Conservation (phyloP, 345 rosid species). For the Microthlaspi erraticum region DNA sequence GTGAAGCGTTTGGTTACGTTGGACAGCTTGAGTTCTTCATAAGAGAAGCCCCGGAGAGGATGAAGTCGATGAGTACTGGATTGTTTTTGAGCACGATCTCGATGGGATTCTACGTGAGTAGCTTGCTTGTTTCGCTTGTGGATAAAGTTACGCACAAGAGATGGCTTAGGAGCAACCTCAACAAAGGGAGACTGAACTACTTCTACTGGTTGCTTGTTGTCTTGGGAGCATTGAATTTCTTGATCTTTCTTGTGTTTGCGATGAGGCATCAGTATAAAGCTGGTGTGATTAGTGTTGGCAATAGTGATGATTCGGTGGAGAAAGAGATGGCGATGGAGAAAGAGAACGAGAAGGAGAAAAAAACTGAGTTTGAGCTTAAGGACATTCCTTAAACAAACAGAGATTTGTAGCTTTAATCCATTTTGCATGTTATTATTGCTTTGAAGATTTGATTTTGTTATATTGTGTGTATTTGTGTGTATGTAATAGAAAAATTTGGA, state of each 20-base stretch:
- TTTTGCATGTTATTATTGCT: conserved; percentile 26
- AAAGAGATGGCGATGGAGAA: conserved; percentile 45
- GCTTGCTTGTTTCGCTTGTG: conserved; percentile 72
- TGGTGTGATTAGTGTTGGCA: conserved; percentile 46
- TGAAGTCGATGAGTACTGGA: conserved; percentile 98
- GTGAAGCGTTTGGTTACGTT: conserved; percentile 92
- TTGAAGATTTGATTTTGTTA: conserved; percentile 11
- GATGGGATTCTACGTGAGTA: conserved; percentile 89
- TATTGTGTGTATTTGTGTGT: conserved; percentile 30
- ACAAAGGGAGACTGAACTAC: conserved; percentile 61
- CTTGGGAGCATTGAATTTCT: conserved; percentile 70
- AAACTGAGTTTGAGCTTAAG: conserved; percentile 44
- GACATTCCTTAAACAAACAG: conserved; percentile 37
- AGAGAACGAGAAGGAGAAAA: conserved; percentile 13
- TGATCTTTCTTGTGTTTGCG: conserved; percentile 59
- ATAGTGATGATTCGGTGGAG: conserved; percentile 33
- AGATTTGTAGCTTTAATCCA: conserved; percentile 14
- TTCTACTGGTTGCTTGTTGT: conserved; percentile 81
- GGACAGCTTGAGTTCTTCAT: conserved; percentile 96
- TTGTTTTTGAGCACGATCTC: conserved; percentile 80
- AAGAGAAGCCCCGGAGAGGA: conserved; percentile 84
- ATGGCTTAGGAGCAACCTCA: conserved; percentile 78
- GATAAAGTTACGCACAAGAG: conserved; percentile 57
- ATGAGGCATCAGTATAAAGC: conserved; percentile 71
- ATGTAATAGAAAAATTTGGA: conserved; percentile 30